A percentile compares a stretch with the other conserved stretches of the same genome.
Evolutionary conservation across 495 filamentous ascomycete genomes (phyloP).

Genomic region (Tuber aestivum): DNA sequence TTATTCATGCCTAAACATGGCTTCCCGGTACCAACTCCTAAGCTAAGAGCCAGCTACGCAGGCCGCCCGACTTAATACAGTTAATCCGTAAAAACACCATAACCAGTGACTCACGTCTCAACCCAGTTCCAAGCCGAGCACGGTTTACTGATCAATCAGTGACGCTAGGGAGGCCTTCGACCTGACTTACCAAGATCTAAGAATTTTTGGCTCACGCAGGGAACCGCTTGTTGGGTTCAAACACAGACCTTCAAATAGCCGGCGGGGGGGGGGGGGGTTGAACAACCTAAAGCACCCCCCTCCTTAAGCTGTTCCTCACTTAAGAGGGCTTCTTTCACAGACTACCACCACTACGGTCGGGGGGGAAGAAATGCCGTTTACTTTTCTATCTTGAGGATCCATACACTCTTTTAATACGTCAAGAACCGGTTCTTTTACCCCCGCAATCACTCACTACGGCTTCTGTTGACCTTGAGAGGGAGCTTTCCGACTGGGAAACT

Average conservation of each 20-base stretch:
- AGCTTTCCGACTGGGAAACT: neutral
- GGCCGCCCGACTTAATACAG: neutral
- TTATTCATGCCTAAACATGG: neutral
- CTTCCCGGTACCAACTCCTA: neutral
- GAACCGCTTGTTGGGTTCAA: neutral
- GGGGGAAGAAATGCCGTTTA: neutral
- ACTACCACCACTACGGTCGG: neutral
- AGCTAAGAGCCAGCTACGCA: neutral
- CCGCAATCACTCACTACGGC: neutral
- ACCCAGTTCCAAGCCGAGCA: neutral
- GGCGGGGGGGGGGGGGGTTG: no score
- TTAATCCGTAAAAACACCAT: neutral
- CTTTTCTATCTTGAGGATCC: neutral
- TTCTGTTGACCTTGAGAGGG: neutral
- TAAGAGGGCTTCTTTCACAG: neutral
- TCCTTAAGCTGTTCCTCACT: neutral
- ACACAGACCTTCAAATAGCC: neutral
- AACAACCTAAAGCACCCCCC: neutral
- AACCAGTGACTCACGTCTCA: neutral
- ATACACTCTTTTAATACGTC: neutral
- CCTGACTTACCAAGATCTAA: neutral
- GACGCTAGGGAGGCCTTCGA: neutral
- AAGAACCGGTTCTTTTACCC: neutral
- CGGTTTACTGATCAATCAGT: neutral
- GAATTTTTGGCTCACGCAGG: neutral